Evolutionary conservation across 805 yeast genomes (phyloP).

Genomic region (Scheffersomyces lignosus): DNA sequence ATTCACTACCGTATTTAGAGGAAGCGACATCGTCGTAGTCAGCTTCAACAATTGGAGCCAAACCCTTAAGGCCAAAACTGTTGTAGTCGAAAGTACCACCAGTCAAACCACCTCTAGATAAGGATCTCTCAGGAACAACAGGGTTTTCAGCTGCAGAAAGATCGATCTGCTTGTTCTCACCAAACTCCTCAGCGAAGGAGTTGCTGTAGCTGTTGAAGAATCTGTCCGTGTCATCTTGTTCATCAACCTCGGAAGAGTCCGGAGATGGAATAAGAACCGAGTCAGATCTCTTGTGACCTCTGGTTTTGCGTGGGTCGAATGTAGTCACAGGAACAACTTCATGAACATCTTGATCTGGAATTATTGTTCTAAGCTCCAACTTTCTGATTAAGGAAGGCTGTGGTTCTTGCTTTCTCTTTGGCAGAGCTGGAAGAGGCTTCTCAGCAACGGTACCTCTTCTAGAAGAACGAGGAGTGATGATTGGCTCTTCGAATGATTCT

Average conservation of each 20-base stretch:
- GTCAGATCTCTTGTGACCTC: slow-evolving; percentile 17
- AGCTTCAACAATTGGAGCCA: slow-evolving; percentile 37
- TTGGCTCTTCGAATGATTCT: slow-evolving; percentile 15
- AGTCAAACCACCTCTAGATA: background rate
- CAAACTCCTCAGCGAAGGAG: slow-evolving; percentile 15
- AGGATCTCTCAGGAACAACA: slow-evolving; percentile 4
- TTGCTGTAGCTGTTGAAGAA: slow-evolving; percentile 8
- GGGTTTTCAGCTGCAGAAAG: slow-evolving; percentile 8
- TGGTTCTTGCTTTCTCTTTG: slow-evolving; percentile 1
- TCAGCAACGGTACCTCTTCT: slow-evolving; percentile 17
- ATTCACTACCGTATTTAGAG: slow-evolving; percentile 31
- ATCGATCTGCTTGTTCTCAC: slow-evolving; percentile 8
- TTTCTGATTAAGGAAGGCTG: slow-evolving; percentile 10
- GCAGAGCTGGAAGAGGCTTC: slow-evolving; percentile 2
- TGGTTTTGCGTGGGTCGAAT: slow-evolving; percentile 16
- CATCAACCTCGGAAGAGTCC: slow-evolving; percentile 16
- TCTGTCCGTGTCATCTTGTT: slow-evolving; percentile 8
- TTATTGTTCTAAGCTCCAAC: slow-evolving; percentile 8
- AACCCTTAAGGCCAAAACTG: slow-evolving; percentile 29
- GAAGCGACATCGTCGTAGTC: slow-evolving; percentile 25
- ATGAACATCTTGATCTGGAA: slow-evolving; percentile 8
- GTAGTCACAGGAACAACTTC: slow-evolving; percentile 3
- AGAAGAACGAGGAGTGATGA: slow-evolving; percentile 24
- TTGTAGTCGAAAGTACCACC: slow-evolving; percentile 20
- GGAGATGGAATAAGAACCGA: slow-evolving; percentile 17